phyloP scores from a whole-genome alignment of 2,329 filamentous ascomycete genomes.

The Epichloe festucae region DNA sequence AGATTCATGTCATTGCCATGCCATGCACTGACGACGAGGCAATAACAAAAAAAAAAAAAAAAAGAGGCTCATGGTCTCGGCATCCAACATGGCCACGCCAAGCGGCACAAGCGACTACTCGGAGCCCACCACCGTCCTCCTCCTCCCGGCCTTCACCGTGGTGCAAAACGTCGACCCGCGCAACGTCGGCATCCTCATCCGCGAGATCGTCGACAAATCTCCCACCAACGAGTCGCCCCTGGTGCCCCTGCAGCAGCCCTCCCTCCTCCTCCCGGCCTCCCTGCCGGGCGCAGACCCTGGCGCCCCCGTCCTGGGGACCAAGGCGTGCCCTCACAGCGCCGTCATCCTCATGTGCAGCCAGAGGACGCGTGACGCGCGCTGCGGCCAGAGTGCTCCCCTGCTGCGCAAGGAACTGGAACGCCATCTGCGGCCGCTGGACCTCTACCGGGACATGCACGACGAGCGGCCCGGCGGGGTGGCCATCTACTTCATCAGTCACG shows the following conservation, averaged over 20 bases:
- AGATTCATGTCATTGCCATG: too few species aligned
- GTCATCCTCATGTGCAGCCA: conserved; percentile 92
- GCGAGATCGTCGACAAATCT: conserved; percentile 52
- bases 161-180: conserved; percentile 73
- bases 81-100: conserved; percentile 79
- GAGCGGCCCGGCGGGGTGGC: conserved; percentile 82
- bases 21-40: too few species aligned
- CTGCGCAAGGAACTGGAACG: conserved; percentile 81
- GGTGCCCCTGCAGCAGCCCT: conserved; percentile 6
- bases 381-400: conserved; percentile 84
- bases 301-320: conserved; percentile 19
- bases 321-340: conserved; percentile 64
- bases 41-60: too few species aligned
- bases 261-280: conserved; percentile 22
- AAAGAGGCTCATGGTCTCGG: conserved; percentile 81
- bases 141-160: conserved; percentile 74
- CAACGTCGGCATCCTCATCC: conserved; percentile 58
- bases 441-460: conserved; percentile 81
- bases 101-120: conserved; percentile 49
- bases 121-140: conserved; percentile 63
- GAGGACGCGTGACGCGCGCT: conserved; percentile 84
- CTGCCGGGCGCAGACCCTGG: conserved; percentile 18
- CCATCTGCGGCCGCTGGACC: conserved; percentile 68
- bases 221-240: conserved; percentile 64
- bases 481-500: conserved; percentile 92